A percentile compares a stretch with the other conserved stretches of the same genome.
phyloP scores from a whole-genome alignment of 2,329 filamentous ascomycete genomes.

The Diaporthe nobilis region DNA sequence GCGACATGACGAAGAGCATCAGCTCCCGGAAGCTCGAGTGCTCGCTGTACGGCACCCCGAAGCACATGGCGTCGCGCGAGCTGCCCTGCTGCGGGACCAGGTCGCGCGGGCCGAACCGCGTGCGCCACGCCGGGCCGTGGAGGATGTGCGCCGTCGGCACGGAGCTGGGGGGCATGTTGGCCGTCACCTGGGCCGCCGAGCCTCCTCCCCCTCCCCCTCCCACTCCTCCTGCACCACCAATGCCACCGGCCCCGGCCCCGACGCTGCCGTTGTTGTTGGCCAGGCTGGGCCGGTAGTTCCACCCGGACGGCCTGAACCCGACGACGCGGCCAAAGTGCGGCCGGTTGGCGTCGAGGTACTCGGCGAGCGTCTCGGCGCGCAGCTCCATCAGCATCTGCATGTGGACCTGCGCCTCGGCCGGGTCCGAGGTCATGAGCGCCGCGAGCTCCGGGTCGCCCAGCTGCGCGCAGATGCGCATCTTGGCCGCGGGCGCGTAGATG shows the following conservation, averaged over 20 bases:
- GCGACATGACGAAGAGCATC: slow-evolving; percentile 90
- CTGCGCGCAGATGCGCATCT: slow-evolving; percentile 86
- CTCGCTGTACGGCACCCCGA: slow-evolving; percentile 95
- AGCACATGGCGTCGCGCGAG: slow-evolving; percentile 86
- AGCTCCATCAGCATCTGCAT: slow-evolving; percentile 98
- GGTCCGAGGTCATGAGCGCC: slow-evolving; percentile 82
- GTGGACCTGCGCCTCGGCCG: slow-evolving; percentile 91
- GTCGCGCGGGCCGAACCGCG: slow-evolving; percentile 78
- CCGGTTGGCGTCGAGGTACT: slow-evolving; percentile 86
- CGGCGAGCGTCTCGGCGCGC: slow-evolving; percentile 88
- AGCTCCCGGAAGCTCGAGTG: slow-evolving; percentile 96
- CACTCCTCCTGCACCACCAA: slow-evolving; percentile 2
- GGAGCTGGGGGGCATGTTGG: slow-evolving; percentile 63
- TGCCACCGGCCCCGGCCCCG: background rate
- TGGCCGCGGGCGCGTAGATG: slow-evolving; percentile 87
- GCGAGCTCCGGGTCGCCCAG: slow-evolving; percentile 88
- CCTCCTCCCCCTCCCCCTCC: background rate
- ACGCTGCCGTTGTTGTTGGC: slow-evolving; percentile 59
- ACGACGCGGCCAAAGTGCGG: slow-evolving; percentile 89
- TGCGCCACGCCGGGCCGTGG: slow-evolving; percentile 79
- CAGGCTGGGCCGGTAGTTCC: slow-evolving; percentile 87
- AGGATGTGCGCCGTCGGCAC: slow-evolving; percentile 66
- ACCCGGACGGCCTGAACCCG: slow-evolving; percentile 92
- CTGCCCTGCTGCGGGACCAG: slow-evolving; percentile 87
- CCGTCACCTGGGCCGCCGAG: slow-evolving; percentile 66